Conservation (phyloP, 139 green algal species). For the Parachlorella kessleri region DNA sequence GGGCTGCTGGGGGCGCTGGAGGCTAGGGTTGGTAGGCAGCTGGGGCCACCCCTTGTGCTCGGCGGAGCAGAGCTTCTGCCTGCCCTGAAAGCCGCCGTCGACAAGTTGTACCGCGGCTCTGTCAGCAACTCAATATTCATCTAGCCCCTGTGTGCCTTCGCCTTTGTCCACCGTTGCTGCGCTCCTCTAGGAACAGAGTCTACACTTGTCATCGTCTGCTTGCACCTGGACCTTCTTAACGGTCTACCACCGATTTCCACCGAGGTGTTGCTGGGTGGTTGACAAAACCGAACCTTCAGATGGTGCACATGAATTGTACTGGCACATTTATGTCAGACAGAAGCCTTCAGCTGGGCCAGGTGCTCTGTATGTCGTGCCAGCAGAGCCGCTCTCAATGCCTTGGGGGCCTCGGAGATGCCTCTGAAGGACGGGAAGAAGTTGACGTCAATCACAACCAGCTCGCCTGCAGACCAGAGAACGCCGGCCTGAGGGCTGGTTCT, state of each 20-base stretch:
- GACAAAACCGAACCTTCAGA: no score
- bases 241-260: no score
- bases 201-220: no score
- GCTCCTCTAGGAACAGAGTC: no score
- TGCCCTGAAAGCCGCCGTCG: not conserved
- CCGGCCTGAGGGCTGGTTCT: no score
- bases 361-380: not conserved
- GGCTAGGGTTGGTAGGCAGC: not conserved
- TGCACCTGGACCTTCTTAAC: no score
- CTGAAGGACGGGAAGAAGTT: slow-evolving; percentile 81
- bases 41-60: not conserved
- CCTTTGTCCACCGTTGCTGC: no score
- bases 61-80: not conserved
- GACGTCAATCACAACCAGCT: slow-evolving; percentile 64
- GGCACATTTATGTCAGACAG: no score
- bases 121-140: slow-evolving; percentile 23
- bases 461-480: slow-evolving; percentile 32
- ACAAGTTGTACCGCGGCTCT: slow-evolving; percentile 3
- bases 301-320: no score
- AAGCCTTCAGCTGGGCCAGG: not conserved
- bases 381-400: slow-evolving; percentile 16
- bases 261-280: no score
- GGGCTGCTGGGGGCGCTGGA: not conserved
- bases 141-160: no score
- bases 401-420: slow-evolving; percentile 41